Evolutionary conservation across 2,329 filamentous ascomycete genomes (phyloP).

Genomic region (Kalmusia sp.): DNA sequence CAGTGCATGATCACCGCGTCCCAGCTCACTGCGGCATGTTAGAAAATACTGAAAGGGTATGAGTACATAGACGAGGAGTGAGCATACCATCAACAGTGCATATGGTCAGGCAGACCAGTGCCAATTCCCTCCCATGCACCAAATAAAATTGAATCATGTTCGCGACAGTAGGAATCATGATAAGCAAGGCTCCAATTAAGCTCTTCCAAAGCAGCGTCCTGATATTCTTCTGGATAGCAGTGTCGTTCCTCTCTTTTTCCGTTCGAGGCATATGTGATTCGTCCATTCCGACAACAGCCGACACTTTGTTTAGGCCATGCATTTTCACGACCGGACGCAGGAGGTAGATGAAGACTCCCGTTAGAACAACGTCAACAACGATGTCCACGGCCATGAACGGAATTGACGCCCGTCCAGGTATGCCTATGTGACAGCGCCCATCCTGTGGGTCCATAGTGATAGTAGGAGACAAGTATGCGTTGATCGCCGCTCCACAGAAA

Average conservation of each 20-base stretch:
- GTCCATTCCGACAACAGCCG: neutral
- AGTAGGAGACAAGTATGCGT: slow-evolving; percentile 37
- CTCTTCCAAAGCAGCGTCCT: slow-evolving; percentile 34
- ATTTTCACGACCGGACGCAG: slow-evolving; percentile 31
- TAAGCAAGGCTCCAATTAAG: slow-evolving; percentile 37
- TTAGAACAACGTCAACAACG: slow-evolving; percentile 43
- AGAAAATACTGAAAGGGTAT: neutral
- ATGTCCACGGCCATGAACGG: slow-evolving; percentile 45
- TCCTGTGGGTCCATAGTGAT: slow-evolving; percentile 32
- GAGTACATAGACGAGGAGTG: neutral
- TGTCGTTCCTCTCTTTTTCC: slow-evolving; percentile 3
- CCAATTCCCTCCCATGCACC: slow-evolving; percentile 40
- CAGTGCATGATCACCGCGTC: slow-evolving; percentile 26
- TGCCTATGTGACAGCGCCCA: slow-evolving; percentile 45
- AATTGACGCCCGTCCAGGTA: slow-evolving; percentile 41
- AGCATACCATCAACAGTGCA: slow-evolving; percentile 48
- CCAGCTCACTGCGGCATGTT: slow-evolving; percentile 20
- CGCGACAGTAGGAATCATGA: slow-evolving; percentile 45
- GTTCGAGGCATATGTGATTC: neutral
- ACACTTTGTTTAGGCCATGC: slow-evolving; percentile 4
- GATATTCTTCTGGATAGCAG: slow-evolving; percentile 26
- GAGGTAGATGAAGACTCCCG: slow-evolving; percentile 45
- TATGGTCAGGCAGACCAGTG: slow-evolving; percentile 47
- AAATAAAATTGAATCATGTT: slow-evolving; percentile 45
- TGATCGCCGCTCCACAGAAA: slow-evolving; percentile 30